Base-by-base conservation (phyloP, 768 basidiomycete species). In the Suillus variegatus region DNA sequence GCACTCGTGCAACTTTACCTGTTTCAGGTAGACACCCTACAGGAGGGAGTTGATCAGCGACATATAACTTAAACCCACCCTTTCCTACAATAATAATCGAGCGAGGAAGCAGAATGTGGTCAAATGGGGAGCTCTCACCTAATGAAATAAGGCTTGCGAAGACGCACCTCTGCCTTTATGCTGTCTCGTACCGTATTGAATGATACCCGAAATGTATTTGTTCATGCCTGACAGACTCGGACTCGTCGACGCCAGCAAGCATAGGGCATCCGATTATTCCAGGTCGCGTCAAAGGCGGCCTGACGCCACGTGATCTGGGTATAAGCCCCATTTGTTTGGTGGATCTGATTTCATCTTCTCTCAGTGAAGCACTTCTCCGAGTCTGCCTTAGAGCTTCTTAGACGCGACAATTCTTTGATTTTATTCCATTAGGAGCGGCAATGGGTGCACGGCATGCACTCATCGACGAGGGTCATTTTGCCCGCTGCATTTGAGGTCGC, bases 401-500 rank as follows among this genome's bases (percentile, higher is more conserved):
- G 52, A 54, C 52, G 10, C 52, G 52, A 54, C 12, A 54, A 20
- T 52, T 54, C 28, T 32, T 55, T 20, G 54, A 35, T 35, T 55
- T 9, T 35, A 55, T 36, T 7, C 54, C 32, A 55, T 36, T n/a
- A 36, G 32, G 54, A 55, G 54, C 54, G 54, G 88, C 88, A 80
- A 93, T 93, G 91, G 91, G 83, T 91, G 85, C 79, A 76, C 76
- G 25, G 58, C 41, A 90, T 90, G 91, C 90, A 91, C 88, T 82
- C 87, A 78, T 80, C 85, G 77, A 85, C 82, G 82, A 86, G 85
- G 88, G 88, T 90, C 82, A 86, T 86, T 80, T 81, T 98, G 72
- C 92, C 96, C 71, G 80, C 86, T 78, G 84, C 85, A 70, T 97
- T 97, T 80, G 90, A 95, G 81, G 86, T 92, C 73, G 90, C 90